Percentiles rank a stretch among this genome's conserved stretches.
These are phyloP conservation scores for Vitis vinifera DNA, from an alignment of 164 flowering plant species.

Conservation along the genomic window DNA sequence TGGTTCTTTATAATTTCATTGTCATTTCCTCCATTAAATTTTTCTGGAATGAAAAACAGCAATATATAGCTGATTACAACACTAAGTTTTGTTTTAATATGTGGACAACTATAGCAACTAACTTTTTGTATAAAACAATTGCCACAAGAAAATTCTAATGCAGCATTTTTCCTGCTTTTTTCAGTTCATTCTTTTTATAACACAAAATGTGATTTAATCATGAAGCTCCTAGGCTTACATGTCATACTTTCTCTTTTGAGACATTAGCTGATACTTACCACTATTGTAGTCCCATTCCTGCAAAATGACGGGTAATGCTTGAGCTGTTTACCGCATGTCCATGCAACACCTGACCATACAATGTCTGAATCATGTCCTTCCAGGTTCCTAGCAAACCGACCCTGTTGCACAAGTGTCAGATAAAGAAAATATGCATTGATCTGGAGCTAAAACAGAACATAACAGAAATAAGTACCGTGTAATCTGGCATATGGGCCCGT, in stretches of 20 bases:
- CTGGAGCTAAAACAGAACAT: background rate
- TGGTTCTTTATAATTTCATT: too few species aligned
- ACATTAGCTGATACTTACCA: slow-evolving; percentile 43
- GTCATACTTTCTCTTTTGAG: background rate
- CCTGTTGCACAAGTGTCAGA: slow-evolving; percentile 37
- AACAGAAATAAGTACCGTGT: slow-evolving; percentile 37
- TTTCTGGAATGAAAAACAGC: too few species aligned
- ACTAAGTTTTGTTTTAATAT: too few species aligned
- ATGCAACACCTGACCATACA: slow-evolving; percentile 85
- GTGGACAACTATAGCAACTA: too few species aligned
- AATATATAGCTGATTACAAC: too few species aligned
- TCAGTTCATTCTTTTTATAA: background rate
- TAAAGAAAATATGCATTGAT: slow-evolving; percentile 5
- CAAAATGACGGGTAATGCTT: slow-evolving; percentile 81
- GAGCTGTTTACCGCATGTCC: slow-evolving; percentile 92
- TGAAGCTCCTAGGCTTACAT: background rate
- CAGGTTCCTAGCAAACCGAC: slow-evolving; percentile 43
- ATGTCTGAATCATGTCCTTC: slow-evolving; percentile 59
- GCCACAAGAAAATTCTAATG: background rate
- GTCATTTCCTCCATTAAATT: too few species aligned
- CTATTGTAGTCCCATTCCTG: slow-evolving; percentile 73
- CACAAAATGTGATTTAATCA: background rate
- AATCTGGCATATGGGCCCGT: slow-evolving; percentile 30
- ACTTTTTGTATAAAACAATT: too few species aligned
- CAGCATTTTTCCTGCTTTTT: background rate